Percentiles rank a stretch among this genome's conserved stretches.
phyloP scores from a whole-genome alignment of 2,329 filamentous ascomycete species.

The Cladobotryum protrusum region DNA sequence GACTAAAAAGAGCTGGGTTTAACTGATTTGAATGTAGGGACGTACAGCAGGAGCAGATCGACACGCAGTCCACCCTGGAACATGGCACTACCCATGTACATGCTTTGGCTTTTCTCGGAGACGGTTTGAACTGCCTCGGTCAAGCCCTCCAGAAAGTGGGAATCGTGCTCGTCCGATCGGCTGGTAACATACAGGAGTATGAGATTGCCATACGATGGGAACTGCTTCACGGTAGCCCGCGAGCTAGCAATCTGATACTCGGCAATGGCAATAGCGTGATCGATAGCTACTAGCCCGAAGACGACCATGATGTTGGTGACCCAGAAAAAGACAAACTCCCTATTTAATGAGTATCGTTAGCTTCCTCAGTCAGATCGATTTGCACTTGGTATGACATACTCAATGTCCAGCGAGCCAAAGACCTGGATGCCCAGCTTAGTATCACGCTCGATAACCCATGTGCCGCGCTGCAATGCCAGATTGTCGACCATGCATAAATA shows the following conservation, averaged over 20 bases:
- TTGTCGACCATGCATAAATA: constrained; percentile 71
- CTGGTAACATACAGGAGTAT: neutral
- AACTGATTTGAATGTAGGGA: neutral
- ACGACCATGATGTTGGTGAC: constrained; percentile 64
- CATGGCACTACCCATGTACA: constrained; percentile 64
- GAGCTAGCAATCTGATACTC: constrained; percentile 26
- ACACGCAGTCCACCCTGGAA: constrained; percentile 63
- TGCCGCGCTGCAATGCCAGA: constrained; percentile 58
- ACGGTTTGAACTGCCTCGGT: constrained; percentile 51
- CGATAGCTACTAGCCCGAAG: constrained; percentile 61
- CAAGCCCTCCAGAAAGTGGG: constrained; percentile 1
- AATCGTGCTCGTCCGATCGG: neutral
- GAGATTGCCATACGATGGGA: neutral
- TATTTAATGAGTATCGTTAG: neutral
- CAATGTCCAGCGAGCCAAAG: constrained; percentile 62
- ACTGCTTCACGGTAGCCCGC: neutral
- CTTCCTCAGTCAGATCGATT: too few species aligned
- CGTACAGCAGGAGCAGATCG: constrained; percentile 58
- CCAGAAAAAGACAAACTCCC: constrained; percentile 66
- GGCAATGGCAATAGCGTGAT: constrained; percentile 61
- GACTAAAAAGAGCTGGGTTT: neutral
- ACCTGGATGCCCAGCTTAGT: constrained; percentile 61
- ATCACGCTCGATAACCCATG: constrained; percentile 62
- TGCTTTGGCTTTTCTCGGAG: constrained; percentile 62
- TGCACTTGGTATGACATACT: constrained; percentile 27